phyloP scores from a whole-genome alignment of 2,329 filamentous ascomycete genomes.

The Fusarium sp. region DNA sequence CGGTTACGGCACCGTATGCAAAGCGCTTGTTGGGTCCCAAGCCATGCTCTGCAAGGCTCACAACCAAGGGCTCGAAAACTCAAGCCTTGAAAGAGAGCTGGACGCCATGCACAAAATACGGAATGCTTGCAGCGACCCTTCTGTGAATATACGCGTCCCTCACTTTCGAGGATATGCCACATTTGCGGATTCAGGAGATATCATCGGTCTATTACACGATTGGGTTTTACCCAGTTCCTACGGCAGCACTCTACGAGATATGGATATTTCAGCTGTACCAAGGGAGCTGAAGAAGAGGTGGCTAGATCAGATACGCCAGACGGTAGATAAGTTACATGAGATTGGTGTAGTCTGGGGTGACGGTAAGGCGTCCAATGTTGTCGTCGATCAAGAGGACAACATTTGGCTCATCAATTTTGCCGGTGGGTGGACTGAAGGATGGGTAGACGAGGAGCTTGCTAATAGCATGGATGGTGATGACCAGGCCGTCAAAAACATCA shows the following conservation, averaged over 20 bases:
- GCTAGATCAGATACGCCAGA: not conserved
- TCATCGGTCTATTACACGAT: not conserved
- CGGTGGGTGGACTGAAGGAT: not conserved
- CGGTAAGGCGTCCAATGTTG: not conserved
- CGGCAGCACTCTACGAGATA: not conserved
- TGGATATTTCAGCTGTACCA: not conserved
- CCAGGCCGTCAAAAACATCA: not conserved
- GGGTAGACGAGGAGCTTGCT: not conserved
- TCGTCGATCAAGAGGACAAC: not conserved
- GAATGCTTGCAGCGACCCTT: fast-evolving
- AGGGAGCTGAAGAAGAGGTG: not conserved
- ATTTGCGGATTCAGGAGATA: not conserved
- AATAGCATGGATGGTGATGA: not conserved
- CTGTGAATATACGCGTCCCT: not conserved
- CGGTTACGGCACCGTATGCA: not conserved
- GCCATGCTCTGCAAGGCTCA: not conserved
- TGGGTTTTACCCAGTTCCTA: not conserved
- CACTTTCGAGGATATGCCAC: not conserved
- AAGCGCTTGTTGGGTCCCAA: not conserved
- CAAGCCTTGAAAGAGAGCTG: not conserved
- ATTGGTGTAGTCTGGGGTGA: not conserved
- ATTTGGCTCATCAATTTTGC: not conserved
- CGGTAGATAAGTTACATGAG: not conserved
- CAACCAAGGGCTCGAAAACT: not conserved
- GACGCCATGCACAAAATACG: not conserved